Evolutionary conservation across 192 early-diverging fungal species (phyloP).

Genomic region (Funneliformis mosseae): DNA sequence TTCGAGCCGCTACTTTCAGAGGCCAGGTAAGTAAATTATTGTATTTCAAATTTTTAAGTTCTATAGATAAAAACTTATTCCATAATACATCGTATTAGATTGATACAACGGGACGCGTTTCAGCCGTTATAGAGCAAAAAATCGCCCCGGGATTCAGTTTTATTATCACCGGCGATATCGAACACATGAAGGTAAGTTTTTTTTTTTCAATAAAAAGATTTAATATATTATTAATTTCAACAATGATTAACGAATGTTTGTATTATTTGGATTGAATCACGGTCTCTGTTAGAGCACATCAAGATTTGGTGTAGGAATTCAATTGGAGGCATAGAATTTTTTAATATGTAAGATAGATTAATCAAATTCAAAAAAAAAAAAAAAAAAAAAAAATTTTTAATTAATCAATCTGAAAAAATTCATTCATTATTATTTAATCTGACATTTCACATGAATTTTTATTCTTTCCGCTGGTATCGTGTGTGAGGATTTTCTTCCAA

Average conservation of each 20-base stretch:
- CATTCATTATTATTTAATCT: not conserved
- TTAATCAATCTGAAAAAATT: not conserved
- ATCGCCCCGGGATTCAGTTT: slow-evolving; percentile 93
- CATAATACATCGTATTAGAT: slow-evolving; percentile 36
- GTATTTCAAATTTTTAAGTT: not conserved
- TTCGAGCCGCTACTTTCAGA: slow-evolving; percentile 86
- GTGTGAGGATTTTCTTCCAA: not conserved
- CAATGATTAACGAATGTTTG: not conserved
- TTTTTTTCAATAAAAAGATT: not conserved
- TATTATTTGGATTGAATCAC: not conserved
- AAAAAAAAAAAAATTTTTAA: not conserved
- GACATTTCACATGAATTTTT: not conserved
- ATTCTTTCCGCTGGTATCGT: not conserved
- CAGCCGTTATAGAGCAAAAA: slow-evolving; percentile 91
- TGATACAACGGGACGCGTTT: slow-evolving; percentile 87
- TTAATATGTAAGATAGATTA: not conserved
- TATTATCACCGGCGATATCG: slow-evolving; percentile 90
- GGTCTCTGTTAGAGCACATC: slow-evolving; percentile 3
- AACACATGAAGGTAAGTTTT: slow-evolving; percentile 80
- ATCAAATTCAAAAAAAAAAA: not conserved
- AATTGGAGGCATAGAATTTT: slow-evolving; percentile 30
- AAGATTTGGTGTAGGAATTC: slow-evolving; percentile 26
- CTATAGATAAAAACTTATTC: not conserved
- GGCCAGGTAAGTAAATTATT: slow-evolving; percentile 57
- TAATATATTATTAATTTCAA: not conserved